Evolutionary conservation across 495 filamentous ascomycete genomes (phyloP), one percentile per base, ranked within the genome.

Genomic region (Emericellopsis terricola): DNA sequence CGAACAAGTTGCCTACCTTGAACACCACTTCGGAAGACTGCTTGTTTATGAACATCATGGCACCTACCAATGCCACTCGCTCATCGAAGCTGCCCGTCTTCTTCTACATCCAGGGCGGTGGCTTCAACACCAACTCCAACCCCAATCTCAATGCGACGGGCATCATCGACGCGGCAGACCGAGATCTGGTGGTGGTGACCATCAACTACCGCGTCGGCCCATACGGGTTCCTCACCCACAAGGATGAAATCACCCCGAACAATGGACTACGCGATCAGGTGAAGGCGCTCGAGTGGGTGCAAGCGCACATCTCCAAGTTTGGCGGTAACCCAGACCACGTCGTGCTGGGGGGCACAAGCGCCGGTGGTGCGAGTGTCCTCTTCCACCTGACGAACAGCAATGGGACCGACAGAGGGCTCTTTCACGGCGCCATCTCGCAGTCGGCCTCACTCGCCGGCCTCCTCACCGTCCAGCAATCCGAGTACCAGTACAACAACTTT

Each of bases 71-170:
- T 8, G 60, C 63, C 8, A 69, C 56, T 3, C 33, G 29, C 2
- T 35, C 43, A 5, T 59, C 55, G 8, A 63, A 51, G 21, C 53
- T 78, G 1, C 74, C 73, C 0, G 73, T 78, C 1, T 76, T 58
- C 43, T 69, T 78, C 47, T 78, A 66, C 39, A 75, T 80, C 29
- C 73, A 78, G 41, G 74, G 74, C n/a, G 74, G 75, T 11, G 75
- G 75, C 0, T 80, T 76, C 50, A 69, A 67, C 17, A 38, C 41
- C 3, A 55, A 69, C 34, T 61, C 65, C 23, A 76, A 75, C 37
- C 44, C 65, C 4, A 69, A 74, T 37, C 60, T 65, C 32, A 68
- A 77, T 34, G 33, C 33, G 2, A 24, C 33, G n/a, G 75, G 64
- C 3, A 55, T 53, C 14, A 56, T 55, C n/a, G 44, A 73, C 38